Evolutionary conservation across 2,329 filamentous ascomycete genomes (phyloP).

Genomic region (Keithomyces neogunnii): DNA sequence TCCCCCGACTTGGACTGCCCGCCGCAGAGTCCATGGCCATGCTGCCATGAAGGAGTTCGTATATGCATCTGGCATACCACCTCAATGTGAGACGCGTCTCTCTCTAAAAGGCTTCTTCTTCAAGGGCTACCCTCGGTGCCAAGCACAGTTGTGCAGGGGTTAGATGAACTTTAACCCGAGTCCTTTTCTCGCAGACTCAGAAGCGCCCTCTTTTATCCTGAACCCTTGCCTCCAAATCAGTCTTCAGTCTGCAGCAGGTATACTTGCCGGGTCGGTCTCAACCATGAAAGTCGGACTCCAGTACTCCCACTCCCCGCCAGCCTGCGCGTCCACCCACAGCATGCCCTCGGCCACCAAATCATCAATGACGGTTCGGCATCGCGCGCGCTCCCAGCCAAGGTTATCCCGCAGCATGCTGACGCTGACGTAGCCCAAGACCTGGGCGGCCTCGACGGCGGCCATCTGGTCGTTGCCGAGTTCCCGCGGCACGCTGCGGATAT

Average conservation of each 20-base stretch:
- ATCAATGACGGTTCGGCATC: slow-evolving; percentile 83
- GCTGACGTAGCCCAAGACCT: slow-evolving; percentile 83
- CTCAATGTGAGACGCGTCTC: no score
- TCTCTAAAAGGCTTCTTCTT: no score
- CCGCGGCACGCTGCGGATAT: slow-evolving; percentile 88
- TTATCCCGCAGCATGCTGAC: slow-evolving; percentile 84
- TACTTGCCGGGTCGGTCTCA: slow-evolving; percentile 21
- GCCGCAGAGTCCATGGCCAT: no score
- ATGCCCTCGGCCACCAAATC: slow-evolving; percentile 83
- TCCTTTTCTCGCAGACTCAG: no score
- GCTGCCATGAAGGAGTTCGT: no score
- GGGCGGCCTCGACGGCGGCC: slow-evolving; percentile 82
- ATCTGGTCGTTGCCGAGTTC: slow-evolving; percentile 94
- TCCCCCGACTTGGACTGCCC: no score
- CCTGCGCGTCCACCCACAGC: slow-evolving; percentile 89
- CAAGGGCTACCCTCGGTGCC: no score
- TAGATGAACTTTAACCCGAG: no score
- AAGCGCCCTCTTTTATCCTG: no score
- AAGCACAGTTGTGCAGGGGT: no score
- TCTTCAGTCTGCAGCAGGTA: neutral
- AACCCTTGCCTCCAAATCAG: no score
- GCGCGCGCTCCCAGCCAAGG: slow-evolving; percentile 72
- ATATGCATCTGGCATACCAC: no score
- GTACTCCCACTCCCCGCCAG: slow-evolving; percentile 73
- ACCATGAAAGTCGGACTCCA: slow-evolving; percentile 78